Evolutionary conservation across 2,329 filamentous ascomycete species (phyloP), one percentile per base, ranked within the genome.

Genomic region (Podosphaera fusca): DNA sequence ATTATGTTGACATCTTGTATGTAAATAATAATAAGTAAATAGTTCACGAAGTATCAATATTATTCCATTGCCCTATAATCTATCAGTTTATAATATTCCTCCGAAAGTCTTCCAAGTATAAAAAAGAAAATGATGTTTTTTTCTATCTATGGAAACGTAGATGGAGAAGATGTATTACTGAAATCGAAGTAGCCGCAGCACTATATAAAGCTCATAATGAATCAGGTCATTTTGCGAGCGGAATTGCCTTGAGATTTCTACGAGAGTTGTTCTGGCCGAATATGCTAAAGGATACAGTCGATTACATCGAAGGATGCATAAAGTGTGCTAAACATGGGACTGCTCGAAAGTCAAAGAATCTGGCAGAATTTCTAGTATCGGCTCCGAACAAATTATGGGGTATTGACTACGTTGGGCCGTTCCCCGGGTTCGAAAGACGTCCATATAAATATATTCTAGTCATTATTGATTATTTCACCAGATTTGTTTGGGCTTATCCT

Each of bases 401-500:
- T 38, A 47, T 40, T 21, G 42, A 55, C 50, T 55, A 50, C 38
- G 33, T 54, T 8, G 33, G 56, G 6, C 29, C 52, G 4, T 29
- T 55, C 35, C 38, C 14, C 12, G 21, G 21, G 8, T n/a, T 21
- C 21, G 4, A n/a, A n/a, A 21, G 29, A 6, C 6, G 33, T 38
- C 21, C 47, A 12, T 12, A 38, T 21, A 5, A 38, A 21, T 57
- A 31, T 21, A 31, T 57, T 4, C 50, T 57, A 3, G 33, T 57
- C 8, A 30, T 38, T 2, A 33, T 57, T 31, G 56, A 57, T 49
- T 55, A 57, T 31, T 55, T 57, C 38, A 46, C 49, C 1, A 9
- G 53, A 7, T 58, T 55, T 31, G 35, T 52, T 29, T 58, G 45
- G 57, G 36, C 45, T 1, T 42, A 55, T 6, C 40, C 57, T 29